These are phyloP conservation scores for Solanum bulbocastanum DNA, from an alignment of 257 asterid genomes.

Conservation along the genomic window DNA sequence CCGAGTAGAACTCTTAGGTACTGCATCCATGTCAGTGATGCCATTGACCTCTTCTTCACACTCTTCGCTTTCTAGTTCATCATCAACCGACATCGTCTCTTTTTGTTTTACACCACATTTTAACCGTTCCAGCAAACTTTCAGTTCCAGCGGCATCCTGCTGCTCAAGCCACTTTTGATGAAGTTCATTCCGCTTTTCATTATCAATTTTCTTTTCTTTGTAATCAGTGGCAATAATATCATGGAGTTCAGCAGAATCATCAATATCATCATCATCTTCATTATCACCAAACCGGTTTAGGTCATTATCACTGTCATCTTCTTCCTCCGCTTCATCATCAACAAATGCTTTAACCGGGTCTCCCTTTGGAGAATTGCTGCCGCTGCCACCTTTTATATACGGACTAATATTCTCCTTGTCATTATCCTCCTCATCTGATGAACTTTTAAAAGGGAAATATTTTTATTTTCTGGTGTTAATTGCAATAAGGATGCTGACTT, in stretches of 20 bases:
- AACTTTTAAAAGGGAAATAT: slow-evolving; percentile 32
- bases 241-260: slow-evolving; percentile 65
- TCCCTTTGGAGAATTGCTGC: slow-evolving; percentile 31
- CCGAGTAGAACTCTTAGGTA: slow-evolving; percentile 27
- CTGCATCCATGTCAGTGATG: slow-evolving; percentile 30
- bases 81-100: slow-evolving; percentile 30
- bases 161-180: slow-evolving; percentile 98
- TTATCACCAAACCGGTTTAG: slow-evolving; percentile 36
- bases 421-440: slow-evolving; percentile 72
- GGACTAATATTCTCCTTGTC: slow-evolving; percentile 61
- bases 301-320: slow-evolving; percentile 77
- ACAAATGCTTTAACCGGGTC: slow-evolving; percentile 68
- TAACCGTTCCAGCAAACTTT: slow-evolving; percentile 64
- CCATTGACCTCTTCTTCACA: slow-evolving; percentile 38
- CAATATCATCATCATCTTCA: slow-evolving; percentile 67
- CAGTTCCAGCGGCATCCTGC: slow-evolving; percentile 96
- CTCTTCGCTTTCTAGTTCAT: slow-evolving; percentile 41
- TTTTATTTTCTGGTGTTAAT: neutral
- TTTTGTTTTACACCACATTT: slow-evolving; percentile 39
- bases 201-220: slow-evolving; percentile 55
- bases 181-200: slow-evolving; percentile 69
- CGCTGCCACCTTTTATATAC: slow-evolving; percentile 15
- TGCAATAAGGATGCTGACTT: neutral
- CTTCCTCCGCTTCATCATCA: slow-evolving; percentile 98
- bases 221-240: slow-evolving; percentile 67